Evolutionary conservation across 345 rosid genomes (phyloP).

Genomic region (Melaleuca quinquenervia): DNA sequence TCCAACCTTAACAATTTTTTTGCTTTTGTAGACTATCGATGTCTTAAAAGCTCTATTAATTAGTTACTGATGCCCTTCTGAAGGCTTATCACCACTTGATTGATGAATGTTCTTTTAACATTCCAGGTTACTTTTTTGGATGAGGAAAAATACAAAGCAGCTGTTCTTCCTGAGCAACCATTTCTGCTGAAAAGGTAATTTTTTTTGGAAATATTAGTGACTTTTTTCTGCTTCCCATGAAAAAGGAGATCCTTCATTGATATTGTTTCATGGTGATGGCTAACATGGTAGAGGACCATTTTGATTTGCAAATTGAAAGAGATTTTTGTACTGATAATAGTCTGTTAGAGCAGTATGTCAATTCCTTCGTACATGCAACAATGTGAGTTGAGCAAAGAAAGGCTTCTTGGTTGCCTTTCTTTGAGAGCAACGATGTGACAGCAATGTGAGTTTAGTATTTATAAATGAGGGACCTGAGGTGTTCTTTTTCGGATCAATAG

Average conservation of each 20-base stretch:
- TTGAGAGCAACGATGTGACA: not conserved
- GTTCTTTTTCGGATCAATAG: not conserved
- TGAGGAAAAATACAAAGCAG: conserved; percentile 55
- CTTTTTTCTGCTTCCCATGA: not conserved
- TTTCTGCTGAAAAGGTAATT: conserved; percentile 69
- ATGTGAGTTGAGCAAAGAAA: not conserved
- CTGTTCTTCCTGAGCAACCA: conserved; percentile 58
- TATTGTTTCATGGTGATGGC: not conserved
- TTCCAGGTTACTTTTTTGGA: conserved; percentile 72
- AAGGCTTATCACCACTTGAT: not conserved
- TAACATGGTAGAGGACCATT: not conserved
- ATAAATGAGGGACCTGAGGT: not conserved
- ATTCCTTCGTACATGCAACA: not conserved
- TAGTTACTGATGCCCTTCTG: not conserved
- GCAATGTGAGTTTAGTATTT: not conserved
- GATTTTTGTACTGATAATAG: not conserved
- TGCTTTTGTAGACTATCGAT: not conserved
- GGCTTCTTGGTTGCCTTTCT: not conserved
- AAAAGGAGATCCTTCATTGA: not conserved
- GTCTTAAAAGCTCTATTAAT: not conserved
- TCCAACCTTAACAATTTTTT: not conserved
- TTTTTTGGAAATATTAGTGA: not conserved
- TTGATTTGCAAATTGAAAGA: not conserved
- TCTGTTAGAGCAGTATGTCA: not conserved
- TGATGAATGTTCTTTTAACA: not conserved